phyloP scores from a whole-genome alignment of 148 eudicot genomes.

The Spergularia marina region DNA sequence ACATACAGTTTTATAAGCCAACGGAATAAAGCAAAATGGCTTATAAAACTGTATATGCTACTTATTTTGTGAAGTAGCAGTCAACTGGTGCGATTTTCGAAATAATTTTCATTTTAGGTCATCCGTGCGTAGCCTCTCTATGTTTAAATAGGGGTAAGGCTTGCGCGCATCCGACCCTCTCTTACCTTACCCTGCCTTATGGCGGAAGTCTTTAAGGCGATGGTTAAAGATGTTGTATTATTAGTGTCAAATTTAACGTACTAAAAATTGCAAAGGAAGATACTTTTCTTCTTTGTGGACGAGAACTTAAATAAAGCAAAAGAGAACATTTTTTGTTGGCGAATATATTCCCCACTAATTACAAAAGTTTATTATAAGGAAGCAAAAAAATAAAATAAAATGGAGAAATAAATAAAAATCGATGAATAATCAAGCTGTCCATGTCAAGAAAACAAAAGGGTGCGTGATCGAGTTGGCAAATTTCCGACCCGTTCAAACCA shows the following conservation, averaged over 20 bases:
- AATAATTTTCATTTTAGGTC: too few species aligned
- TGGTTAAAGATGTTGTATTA: neutral
- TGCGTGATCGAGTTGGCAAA: constrained; percentile 13
- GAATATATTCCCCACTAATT: constrained; percentile 19
- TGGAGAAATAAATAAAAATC: neutral
- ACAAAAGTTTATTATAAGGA: neutral
- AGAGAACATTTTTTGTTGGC: constrained; percentile 19
- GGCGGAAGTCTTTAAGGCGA: too few species aligned
- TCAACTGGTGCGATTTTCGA: too few species aligned
- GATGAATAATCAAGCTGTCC: constrained; percentile 11
- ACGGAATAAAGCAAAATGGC: too few species aligned
- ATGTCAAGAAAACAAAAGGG: neutral
- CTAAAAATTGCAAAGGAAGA: constrained; percentile 9
- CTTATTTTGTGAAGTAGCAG: too few species aligned
- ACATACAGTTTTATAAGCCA: too few species aligned
- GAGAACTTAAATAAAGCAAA: constrained; percentile 19
- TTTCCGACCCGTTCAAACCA: constrained; percentile 6
- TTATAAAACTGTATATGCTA: too few species aligned
- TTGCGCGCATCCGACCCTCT: too few species aligned
- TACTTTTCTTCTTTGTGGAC: constrained; percentile 15
- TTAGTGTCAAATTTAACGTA: neutral
- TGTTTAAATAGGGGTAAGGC: too few species aligned
- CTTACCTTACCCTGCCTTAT: too few species aligned
- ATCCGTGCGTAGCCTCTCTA: too few species aligned
- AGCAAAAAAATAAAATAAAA: neutral